Base-by-base conservation (phyloP, 257 asterid species). In the Catharanthus roseus region DNA sequence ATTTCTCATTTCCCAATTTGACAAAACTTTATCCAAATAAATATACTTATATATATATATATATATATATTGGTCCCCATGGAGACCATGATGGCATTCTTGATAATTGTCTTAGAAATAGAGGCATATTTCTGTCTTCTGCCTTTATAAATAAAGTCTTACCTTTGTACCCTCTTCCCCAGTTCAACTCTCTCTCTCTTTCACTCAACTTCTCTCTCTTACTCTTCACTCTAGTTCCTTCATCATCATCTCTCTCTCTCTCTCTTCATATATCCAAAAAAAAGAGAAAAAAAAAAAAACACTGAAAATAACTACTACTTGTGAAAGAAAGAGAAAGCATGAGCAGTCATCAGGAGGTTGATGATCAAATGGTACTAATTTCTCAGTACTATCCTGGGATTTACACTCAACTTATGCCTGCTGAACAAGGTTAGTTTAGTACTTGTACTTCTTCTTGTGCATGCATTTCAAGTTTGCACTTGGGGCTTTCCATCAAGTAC, bases 341-440 rank as follows among this genome's bases (percentile, higher is more conserved):
- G 84, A 70, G n/a, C n/a, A n/a, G 78, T 72, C 68, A 75, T 56
- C 77, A 80, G 24, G 23, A 68, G 23, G 23, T 68, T 16, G 84
- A 84, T 75, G 86, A 86, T 67, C 87, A 84, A 71, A 74, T 82
- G 87, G 31, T 68, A 34, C 85, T 85, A 57, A 60, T 86, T 51
- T 87, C 90, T 38, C 87, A 84, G 79, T 85, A 85, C 78, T 80
- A 80, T 74, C 81, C 83, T 24, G 82, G 72, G 18, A 77, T 73
- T 26, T 80, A 66, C 71, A 33, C 74, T 49, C 86, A 82, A 38
- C 56, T 74, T 44, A 49, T 77, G 39, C 84, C 85, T 9, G 70
- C 85, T 9, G 70, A 82, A 72, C 77, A 71, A 76, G 86, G 83
- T 82, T 31, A 53, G 85, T 57, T 23, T 24, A 55, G 3, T 4